Evolutionary conservation across 441 rosid species (phyloP).

Genomic region (Kokia cookei): DNA sequence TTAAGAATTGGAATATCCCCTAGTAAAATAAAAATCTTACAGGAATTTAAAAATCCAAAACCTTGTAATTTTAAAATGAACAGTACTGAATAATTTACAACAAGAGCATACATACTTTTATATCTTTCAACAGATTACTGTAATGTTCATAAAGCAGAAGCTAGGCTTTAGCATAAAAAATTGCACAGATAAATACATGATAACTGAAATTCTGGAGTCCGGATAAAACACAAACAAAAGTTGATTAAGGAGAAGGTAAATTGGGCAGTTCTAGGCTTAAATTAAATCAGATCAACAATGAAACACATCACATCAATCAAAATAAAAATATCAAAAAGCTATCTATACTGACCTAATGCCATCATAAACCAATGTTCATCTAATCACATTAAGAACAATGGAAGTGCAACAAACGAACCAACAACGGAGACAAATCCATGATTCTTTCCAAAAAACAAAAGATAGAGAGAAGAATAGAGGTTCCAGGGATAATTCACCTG

Average conservation of each 20-base stretch:
- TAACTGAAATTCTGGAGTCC: no score
- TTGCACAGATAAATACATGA: not conserved
- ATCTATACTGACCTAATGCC: not conserved
- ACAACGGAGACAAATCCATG: not conserved
- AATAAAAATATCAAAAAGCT: not conserved
- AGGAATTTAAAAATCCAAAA: not conserved
- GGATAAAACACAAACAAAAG: no score
- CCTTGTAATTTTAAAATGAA: not conserved
- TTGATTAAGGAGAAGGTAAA: not conserved
- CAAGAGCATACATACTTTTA: not conserved
- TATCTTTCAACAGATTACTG: not conserved
- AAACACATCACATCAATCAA: not conserved
- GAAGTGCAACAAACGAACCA: not conserved
- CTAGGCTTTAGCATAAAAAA: not conserved
- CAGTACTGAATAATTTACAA: not conserved
- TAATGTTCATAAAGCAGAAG: not conserved
- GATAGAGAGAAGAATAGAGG: not conserved
- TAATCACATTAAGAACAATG: not conserved
- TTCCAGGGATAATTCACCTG: slow-evolving; percentile 38
- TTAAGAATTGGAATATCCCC: not conserved
- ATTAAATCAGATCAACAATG: not conserved
- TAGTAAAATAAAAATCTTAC: not conserved
- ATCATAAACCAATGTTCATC: not conserved
- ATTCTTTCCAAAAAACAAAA: not conserved
- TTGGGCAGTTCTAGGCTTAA: not conserved